Base-by-base conservation (phyloP, 2,329 filamentous ascomycete species). In the Fusarium algeriense region DNA sequence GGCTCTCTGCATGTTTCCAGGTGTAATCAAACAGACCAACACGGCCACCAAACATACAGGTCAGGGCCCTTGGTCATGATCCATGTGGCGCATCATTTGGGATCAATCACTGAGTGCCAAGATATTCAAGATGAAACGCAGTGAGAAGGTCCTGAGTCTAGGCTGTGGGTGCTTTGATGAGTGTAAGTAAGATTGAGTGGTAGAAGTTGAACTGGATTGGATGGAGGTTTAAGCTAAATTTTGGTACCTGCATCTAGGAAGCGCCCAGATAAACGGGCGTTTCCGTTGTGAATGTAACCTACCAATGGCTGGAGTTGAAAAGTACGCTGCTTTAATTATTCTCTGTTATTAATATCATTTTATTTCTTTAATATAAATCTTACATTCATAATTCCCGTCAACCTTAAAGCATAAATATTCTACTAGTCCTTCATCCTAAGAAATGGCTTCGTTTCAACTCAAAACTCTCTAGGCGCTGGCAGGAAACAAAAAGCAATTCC, bases 51-150 rank as follows among this genome's bases (percentile, higher is more conserved):
- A 64, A 38, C 52, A 54, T 12, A 17, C 41, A 20, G 41, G 61
- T 34, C 55, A 62, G 62, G 67, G 38, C 26, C 68, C 68, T 50
- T 15, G 60, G 54, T 20, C 40, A 38, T 41, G 44, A 63, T 70
- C 52, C 61, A 57, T 72, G 55, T 57, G 69, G 59, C 55, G 55
- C 65, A 69, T 71, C 69, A 62, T 64, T 60, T 60, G 15, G 28
- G 48, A 53, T 43, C 40, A 58, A 44, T 53, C 35, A 30, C 32
- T 43, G 67, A 58, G 50, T 55, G 70, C 70, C 70, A 73, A 73
- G 70, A 61, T 50, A 13, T 12, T 62, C 58, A 61, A 73, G 54
- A 67, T 70, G 70, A 73, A 73, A 73, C 70, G 10, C 30, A 52
- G 62, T 37, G 28, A 30, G 37, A 61, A 40, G 38, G 49, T 17